Conservation (phyloP, 2,329 filamentous ascomycete species). For the Aphanocladium album region DNA sequence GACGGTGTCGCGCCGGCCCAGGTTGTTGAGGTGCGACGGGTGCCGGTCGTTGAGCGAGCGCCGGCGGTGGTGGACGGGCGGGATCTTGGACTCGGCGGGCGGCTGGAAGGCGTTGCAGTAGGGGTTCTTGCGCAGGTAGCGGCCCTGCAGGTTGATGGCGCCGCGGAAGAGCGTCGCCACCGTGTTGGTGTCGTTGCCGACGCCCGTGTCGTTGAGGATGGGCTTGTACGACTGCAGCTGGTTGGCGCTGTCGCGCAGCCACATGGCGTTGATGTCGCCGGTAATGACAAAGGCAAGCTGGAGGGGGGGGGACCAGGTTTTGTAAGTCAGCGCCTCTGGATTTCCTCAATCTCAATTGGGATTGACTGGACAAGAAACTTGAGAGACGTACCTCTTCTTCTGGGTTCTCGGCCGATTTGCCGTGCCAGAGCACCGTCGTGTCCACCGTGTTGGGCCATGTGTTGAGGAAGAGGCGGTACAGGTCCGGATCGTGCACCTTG, state of each 20-base stretch:
- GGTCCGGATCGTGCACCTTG: constrained; percentile 69
- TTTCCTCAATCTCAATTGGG: neutral
- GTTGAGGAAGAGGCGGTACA: constrained; percentile 67
- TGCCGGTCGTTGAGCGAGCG: constrained; percentile 10
- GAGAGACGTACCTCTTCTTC: constrained; percentile 48
- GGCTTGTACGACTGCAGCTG: constrained; percentile 71
- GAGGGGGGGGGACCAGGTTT: neutral
- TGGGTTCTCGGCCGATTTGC: constrained; percentile 49
- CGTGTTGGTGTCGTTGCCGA: constrained; percentile 35
- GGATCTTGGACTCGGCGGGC: constrained; percentile 58
- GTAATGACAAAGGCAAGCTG: constrained; percentile 75
- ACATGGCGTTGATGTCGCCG: constrained; percentile 88
- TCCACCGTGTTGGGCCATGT: constrained; percentile 71
- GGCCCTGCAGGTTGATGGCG: constrained; percentile 70
- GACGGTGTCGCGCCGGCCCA: constrained; percentile 43
- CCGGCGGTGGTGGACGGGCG: constrained; percentile 22
- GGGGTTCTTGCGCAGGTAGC: constrained; percentile 64
- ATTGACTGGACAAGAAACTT: neutral
- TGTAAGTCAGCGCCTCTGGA: too few species aligned
- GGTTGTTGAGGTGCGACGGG: neutral
- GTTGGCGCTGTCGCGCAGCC: constrained; percentile 83
- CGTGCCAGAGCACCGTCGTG: constrained; percentile 66
- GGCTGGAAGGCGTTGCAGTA: constrained; percentile 96
- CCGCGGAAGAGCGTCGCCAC: constrained; percentile 67
- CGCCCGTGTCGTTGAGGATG: constrained; percentile 49